Evolutionary conservation across 441 rosid species (phyloP).

Genomic region (Populus hybrid): DNA sequence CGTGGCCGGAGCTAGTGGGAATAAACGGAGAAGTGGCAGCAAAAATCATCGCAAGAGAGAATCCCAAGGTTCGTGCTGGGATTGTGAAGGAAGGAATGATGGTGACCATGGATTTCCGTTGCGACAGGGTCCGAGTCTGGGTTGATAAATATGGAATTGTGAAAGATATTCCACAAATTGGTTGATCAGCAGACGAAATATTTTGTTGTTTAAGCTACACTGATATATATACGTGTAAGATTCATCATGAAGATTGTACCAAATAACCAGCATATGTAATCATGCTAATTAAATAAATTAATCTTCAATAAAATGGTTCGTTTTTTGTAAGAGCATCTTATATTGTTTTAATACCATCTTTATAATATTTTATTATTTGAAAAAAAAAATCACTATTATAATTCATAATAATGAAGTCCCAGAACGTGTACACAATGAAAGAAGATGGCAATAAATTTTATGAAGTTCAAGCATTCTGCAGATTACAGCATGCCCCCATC

Average conservation of each 20-base stretch:
- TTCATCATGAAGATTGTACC: neutral
- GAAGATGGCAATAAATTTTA: neutral
- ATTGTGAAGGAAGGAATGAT: too few species aligned
- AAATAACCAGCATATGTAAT: neutral
- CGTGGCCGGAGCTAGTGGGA: too few species aligned
- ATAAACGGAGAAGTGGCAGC: too few species aligned
- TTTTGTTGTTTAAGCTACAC: neutral
- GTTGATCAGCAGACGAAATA: conserved; percentile 1
- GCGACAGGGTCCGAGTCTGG: too few species aligned
- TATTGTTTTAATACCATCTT: too few species aligned
- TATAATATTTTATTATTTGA: too few species aligned
- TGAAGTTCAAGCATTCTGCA: neutral
- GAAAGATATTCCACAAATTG: conserved; percentile 13
- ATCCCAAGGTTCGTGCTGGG: too few species aligned
- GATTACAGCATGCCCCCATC: too few species aligned
- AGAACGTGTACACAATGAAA: neutral
- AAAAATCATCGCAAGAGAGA: too few species aligned
- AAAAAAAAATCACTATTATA: too few species aligned
- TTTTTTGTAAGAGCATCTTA: neutral
- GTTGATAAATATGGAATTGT: conserved; percentile 16
- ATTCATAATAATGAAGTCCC: neutral
- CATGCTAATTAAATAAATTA: neutral
- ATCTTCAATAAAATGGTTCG: neutral
- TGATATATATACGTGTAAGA: neutral
- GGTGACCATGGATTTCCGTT: too few species aligned